Conservation (phyloP, 192 early-diverging fungal genomes). For the Entomortierella chlamydospora region DNA sequence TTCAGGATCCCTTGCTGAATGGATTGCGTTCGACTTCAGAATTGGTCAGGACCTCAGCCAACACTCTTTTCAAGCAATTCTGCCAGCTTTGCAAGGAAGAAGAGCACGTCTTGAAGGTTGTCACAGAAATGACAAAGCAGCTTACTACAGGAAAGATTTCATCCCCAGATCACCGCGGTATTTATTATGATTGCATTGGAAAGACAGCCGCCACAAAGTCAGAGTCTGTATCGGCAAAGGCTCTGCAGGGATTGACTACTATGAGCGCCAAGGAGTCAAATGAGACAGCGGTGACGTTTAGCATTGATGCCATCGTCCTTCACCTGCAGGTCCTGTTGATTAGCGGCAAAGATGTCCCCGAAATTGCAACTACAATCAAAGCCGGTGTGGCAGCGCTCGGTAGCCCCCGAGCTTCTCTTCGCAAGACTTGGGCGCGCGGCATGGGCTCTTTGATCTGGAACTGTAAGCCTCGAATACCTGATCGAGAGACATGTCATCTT, state of each 20-base stretch:
- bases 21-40: slow-evolving; percentile 77
- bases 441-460: slow-evolving; percentile 69
- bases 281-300: slow-evolving; percentile 71
- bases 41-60: slow-evolving; percentile 64
- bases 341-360: slow-evolving; percentile 47
- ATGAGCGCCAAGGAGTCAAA: slow-evolving; percentile 83
- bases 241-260: slow-evolving; percentile 72
- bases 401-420: slow-evolving; percentile 68
- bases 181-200: slow-evolving; percentile 69
- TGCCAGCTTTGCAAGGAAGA: slow-evolving; percentile 58
- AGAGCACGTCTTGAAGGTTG: slow-evolving; percentile 67
- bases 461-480: slow-evolving; percentile 21
- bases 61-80: slow-evolving; percentile 71
- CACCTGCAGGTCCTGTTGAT: slow-evolving; percentile 65
- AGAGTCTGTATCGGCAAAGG: slow-evolving; percentile 54
- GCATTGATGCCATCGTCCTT: slow-evolving; percentile 68
- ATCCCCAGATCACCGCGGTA: slow-evolving; percentile 76
- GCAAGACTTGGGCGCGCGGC: slow-evolving; percentile 75
- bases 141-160: slow-evolving; percentile 66
- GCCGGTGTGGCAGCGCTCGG: slow-evolving; percentile 66
- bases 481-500: no score
- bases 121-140: slow-evolving; percentile 69
- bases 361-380: slow-evolving; percentile 60
- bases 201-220: slow-evolving; percentile 55
- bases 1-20: slow-evolving; percentile 71